Conservation (phyloP, 495 filamentous ascomycete genomes). For the Ascodesmis nigricans region DNA sequence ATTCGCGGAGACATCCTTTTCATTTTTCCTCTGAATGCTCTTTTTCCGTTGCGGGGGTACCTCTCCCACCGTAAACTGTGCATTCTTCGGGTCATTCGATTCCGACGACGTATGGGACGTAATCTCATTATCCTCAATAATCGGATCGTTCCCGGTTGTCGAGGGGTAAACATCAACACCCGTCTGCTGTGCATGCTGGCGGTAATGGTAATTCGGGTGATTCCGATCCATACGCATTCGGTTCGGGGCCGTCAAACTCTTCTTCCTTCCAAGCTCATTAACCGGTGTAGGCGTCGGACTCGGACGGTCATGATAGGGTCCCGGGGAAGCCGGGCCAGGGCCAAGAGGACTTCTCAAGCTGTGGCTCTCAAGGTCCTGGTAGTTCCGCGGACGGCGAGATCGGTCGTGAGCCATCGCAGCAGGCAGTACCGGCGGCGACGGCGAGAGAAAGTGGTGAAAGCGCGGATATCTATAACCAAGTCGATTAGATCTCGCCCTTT, state of each 20-base stretch:
- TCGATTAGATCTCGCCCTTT: no score
- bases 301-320: slow-evolving; percentile 6
- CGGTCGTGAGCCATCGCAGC: no score
- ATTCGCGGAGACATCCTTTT: no score
- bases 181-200: slow-evolving; percentile 57
- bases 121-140: slow-evolving; percentile 44
- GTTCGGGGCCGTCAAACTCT: slow-evolving; percentile 72
- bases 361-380: no score
- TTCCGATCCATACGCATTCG: slow-evolving; percentile 56
- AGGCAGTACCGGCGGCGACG: no score
- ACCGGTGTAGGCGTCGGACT: slow-evolving; percentile 20
- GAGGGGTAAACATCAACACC: slow-evolving; percentile 77
- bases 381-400: no score
- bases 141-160: slow-evolving; percentile 73
- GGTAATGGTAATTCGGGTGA: slow-evolving; percentile 86
- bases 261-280: slow-evolving; percentile 41
- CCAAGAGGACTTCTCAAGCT: no score
- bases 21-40: slow-evolving; percentile 33
- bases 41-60: slow-evolving; percentile 17
- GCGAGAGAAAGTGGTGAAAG: no score
- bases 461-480: no score
- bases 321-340: slow-evolving; percentile 4
- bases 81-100: slow-evolving; percentile 29
- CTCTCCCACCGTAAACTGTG: slow-evolving; percentile 10
- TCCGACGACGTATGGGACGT: slow-evolving; percentile 28